These are phyloP conservation scores for Zopfia rhizophila DNA, from an alignment of 2,329 filamentous ascomycete genomes.

Conservation along the genomic window DNA sequence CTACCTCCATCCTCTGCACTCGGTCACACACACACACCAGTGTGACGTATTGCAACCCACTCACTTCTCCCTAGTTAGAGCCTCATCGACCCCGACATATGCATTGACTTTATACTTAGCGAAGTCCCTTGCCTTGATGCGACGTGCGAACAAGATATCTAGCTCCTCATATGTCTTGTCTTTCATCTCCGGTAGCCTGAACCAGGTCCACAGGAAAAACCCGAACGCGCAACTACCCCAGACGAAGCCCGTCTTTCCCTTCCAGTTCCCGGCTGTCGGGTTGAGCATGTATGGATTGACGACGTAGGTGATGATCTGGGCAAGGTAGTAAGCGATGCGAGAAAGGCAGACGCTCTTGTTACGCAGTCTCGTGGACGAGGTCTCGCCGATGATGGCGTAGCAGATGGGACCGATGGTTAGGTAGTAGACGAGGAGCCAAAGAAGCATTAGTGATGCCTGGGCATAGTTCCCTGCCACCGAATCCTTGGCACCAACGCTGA, in stretches of 20 bases:
- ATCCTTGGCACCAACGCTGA: conserved; percentile 49
- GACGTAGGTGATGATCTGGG: conserved; percentile 75
- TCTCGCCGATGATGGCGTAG: conserved; percentile 84
- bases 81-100: too few species aligned
- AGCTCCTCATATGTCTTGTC: conserved; percentile 84
- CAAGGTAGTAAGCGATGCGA: conserved; percentile 75
- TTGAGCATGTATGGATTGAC: conserved; percentile 69
- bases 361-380: conserved; percentile 81
- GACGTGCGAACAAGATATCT: conserved; percentile 77
- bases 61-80: too few species aligned
- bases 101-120: conserved; percentile 22
- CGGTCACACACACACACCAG: too few species aligned
- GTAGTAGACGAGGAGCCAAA: conserved; percentile 75
- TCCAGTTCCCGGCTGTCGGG: conserved; percentile 78
- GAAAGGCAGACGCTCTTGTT: conserved; percentile 89
- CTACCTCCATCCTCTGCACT: too few species aligned
- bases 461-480: conserved; percentile 55
- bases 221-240: conserved; percentile 80
- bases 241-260: conserved; percentile 85
- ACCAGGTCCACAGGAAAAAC: conserved; percentile 78
- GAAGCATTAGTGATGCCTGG: conserved; percentile 32
- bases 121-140: conserved; percentile 30
- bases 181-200: conserved; percentile 78
- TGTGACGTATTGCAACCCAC: too few species aligned
- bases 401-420: conserved; percentile 85